These are phyloP conservation scores for Gastrodia elata DNA, from an alignment of 106 monocot species.

Conservation along the genomic window DNA sequence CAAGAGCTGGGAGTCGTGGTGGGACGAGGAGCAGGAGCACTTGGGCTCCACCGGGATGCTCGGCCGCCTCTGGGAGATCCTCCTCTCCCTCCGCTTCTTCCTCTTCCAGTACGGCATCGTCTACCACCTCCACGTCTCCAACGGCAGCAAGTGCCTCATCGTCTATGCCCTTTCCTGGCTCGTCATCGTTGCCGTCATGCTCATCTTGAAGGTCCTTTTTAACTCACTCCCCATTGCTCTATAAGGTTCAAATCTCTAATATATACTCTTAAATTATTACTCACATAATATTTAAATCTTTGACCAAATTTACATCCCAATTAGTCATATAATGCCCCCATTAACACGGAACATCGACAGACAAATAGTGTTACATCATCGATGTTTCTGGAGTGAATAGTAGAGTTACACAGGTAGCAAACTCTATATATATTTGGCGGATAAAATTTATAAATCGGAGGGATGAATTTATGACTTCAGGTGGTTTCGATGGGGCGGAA, in stretches of 20 bases:
- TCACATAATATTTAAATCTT: no score
- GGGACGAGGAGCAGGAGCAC: conserved; percentile 97
- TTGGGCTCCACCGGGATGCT: conserved; percentile 62
- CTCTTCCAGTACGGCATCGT: conserved; percentile 95
- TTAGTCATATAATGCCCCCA: no score
- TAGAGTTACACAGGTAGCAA: no score
- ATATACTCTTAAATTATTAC: no score
- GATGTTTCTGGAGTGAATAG: no score
- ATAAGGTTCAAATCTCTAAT: no score
- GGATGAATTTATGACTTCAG: conserved; percentile 37
- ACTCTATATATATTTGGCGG: no score
- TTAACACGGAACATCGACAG: no score
- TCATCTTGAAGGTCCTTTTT: conserved; percentile 62
- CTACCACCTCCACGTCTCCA: conserved; percentile 75
- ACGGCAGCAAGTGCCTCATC: conserved; percentile 63
- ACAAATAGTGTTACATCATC: no score
- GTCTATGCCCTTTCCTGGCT: conserved; percentile 96
- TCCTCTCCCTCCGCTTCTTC: conserved; percentile 81
- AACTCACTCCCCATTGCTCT: no score
- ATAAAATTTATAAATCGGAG: no score
- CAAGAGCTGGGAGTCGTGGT: conserved; percentile 99
- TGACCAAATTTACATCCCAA: no score
- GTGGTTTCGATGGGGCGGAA: conserved; percentile 96
- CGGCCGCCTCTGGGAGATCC: conserved; percentile 79
- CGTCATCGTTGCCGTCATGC: conserved; percentile 81